Evolutionary conservation across 2,329 filamentous ascomycete species (phyloP).

Genomic region (Pyricularia sp.): DNA sequence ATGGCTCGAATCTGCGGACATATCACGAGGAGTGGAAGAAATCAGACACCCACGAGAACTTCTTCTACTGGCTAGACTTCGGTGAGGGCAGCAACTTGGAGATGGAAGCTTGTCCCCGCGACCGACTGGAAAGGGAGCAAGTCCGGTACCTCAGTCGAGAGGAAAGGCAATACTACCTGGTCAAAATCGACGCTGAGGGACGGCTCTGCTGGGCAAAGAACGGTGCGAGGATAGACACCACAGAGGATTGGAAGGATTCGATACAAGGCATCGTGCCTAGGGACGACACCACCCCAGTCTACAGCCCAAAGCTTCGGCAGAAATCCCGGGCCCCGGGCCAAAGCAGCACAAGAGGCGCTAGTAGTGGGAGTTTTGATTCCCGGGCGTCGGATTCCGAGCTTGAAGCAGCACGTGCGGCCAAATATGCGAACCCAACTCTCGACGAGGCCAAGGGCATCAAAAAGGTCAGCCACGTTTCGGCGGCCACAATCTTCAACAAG

Average conservation of each 20-base stretch:
- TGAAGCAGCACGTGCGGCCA: slow-evolving; percentile 52
- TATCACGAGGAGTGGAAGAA: slow-evolving; percentile 84
- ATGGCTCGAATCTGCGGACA: slow-evolving; percentile 69
- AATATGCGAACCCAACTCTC: slow-evolving; percentile 56
- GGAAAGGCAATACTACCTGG: slow-evolving; percentile 73
- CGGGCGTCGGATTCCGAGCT: slow-evolving; percentile 28
- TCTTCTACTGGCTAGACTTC: slow-evolving; percentile 88
- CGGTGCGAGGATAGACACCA: slow-evolving; percentile 66
- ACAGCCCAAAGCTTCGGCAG: slow-evolving; percentile 24
- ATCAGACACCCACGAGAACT: slow-evolving; percentile 70
- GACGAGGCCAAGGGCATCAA: slow-evolving; percentile 50
- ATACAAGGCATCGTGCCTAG: slow-evolving; percentile 61
- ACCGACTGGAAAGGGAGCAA: slow-evolving; percentile 65
- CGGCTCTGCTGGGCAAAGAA: slow-evolving; percentile 84
- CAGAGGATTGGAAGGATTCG: slow-evolving; percentile 67
- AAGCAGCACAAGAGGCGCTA: slow-evolving; percentile 15
- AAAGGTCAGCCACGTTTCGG: slow-evolving; percentile 55
- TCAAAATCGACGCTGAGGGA: slow-evolving; percentile 64
- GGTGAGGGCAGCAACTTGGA: slow-evolving; percentile 66
- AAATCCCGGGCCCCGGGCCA: slow-evolving; percentile 18
- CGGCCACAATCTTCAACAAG: slow-evolving; percentile 67
- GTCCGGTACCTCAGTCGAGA: slow-evolving; percentile 78
- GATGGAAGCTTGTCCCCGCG: slow-evolving; percentile 61
- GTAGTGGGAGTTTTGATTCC: slow-evolving; percentile 2
- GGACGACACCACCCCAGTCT: slow-evolving; percentile 51